phyloP scores from a whole-genome alignment of 1,139 yeast species.

The Suhomyces kunorum region DNA sequence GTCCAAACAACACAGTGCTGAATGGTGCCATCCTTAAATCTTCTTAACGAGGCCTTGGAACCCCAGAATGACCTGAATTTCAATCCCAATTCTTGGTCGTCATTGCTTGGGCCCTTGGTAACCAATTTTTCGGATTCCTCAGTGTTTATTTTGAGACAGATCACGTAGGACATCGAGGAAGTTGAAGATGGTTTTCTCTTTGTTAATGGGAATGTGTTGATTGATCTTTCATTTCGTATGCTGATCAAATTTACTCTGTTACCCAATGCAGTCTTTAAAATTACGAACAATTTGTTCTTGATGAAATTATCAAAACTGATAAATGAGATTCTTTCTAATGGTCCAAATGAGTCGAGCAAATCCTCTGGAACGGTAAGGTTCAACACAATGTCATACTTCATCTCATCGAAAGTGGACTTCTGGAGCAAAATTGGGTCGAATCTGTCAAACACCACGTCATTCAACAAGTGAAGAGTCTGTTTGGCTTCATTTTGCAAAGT shows the following conservation, averaged over 20 bases:
- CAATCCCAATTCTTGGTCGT: conserved; percentile 55
- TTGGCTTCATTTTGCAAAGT: conserved; percentile 64
- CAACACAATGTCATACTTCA: conserved; percentile 68
- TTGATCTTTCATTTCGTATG: conserved; percentile 33
- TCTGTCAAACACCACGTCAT: conserved; percentile 80
- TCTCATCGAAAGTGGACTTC: conserved; percentile 53
- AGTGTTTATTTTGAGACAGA: conserved; percentile 74
- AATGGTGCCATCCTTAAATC: conserved; percentile 88
- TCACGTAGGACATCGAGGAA: conserved; percentile 36
- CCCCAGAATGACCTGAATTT: conserved; percentile 92
- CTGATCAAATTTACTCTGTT: conserved; percentile 56
- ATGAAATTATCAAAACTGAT: conserved; percentile 69
- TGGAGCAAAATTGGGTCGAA: conserved; percentile 82
- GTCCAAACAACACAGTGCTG: conserved; percentile 89
- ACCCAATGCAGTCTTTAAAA: conserved; percentile 66
- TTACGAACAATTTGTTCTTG: conserved; percentile 58
- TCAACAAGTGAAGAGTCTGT: conserved; percentile 66
- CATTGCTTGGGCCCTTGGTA: conserved; percentile 80
- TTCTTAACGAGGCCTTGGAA: conserved; percentile 74
- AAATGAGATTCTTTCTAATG: conserved; percentile 73
- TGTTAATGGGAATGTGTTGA: conserved; percentile 46
- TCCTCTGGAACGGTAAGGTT: conserved; percentile 48
- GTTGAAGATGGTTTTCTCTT: conserved; percentile 56
- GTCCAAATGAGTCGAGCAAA: conserved; percentile 54
- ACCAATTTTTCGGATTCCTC: conserved; percentile 77